phyloP scores from a whole-genome alignment of 768 basidiomycete genomes.

The Leccinum olivaceopallidum region DNA sequence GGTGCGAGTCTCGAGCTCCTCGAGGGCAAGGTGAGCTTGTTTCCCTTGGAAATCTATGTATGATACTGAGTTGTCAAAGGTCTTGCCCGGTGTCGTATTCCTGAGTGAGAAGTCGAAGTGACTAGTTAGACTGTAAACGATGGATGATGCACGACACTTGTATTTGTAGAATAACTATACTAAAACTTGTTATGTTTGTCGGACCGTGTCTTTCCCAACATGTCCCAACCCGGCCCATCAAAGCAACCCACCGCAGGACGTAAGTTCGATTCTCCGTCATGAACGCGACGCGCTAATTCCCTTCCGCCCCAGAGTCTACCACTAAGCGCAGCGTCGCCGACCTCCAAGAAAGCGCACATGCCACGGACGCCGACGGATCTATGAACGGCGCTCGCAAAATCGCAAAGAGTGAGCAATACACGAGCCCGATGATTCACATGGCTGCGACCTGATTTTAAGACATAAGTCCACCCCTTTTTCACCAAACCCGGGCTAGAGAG shows the following conservation, averaged over 20 bases:
- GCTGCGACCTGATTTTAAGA: not conserved
- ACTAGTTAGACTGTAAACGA: slow-evolving; percentile 19
- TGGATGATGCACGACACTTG: slow-evolving; percentile 9
- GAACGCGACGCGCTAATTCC: slow-evolving; percentile 1
- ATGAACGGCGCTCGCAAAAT: slow-evolving; percentile 23
- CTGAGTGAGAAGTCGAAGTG: slow-evolving; percentile 69
- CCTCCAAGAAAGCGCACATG: slow-evolving; percentile 15
- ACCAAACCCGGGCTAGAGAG: slow-evolving; percentile 22
- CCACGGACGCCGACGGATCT: slow-evolving; percentile 15
- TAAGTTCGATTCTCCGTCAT: slow-evolving; percentile 12
- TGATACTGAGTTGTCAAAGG: slow-evolving; percentile 42
- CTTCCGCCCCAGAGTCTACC: slow-evolving; percentile 2
- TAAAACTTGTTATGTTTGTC: not conserved
- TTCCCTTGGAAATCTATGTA: not conserved
- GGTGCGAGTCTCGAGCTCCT: slow-evolving; percentile 93
- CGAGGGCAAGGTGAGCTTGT: slow-evolving; percentile 84
- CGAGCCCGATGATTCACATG: too few species aligned
- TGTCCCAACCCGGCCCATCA: slow-evolving; percentile 21
- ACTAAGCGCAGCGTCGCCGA: slow-evolving; percentile 23
- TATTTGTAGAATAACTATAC: slow-evolving; percentile 23
- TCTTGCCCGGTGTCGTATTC: slow-evolving; percentile 88
- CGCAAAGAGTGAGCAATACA: slow-evolving; percentile 26
- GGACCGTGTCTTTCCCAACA: not conserved
- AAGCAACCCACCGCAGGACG: not conserved
- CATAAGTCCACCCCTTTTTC: slow-evolving; percentile 47